Evolutionary conservation across 225 moss, liverwort and hornwort species (phyloP).

Genomic region (Anthoceros angustus): DNA sequence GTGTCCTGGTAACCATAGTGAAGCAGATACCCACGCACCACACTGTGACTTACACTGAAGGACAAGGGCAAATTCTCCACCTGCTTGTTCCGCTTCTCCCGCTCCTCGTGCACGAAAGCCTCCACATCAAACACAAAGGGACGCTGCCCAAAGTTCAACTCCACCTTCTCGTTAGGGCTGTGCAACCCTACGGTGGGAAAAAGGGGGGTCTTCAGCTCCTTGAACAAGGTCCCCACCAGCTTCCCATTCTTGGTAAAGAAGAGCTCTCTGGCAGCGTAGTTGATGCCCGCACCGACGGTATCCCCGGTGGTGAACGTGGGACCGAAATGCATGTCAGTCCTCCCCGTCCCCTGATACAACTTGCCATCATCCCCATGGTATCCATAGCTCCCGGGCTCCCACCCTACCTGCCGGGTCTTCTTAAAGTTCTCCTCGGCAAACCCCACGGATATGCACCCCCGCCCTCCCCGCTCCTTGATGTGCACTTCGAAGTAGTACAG

Average conservation of each 20-base stretch:
- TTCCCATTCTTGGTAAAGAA: conserved; percentile 92
- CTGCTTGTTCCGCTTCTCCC: conserved; percentile 46
- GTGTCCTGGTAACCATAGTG: conserved; percentile 95
- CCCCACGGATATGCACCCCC: conserved; percentile 65
- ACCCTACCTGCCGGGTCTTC: conserved; percentile 87
- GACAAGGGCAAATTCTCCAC: conserved; percentile 65
- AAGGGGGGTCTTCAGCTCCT: conserved; percentile 58
- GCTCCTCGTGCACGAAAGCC: conserved; percentile 51
- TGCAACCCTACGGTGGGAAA: conserved; percentile 84
- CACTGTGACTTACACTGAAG: conserved; percentile 69
- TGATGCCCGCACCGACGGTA: conserved; percentile 89
- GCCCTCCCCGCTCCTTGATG: conserved; percentile 66
- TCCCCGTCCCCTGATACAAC: conserved; percentile 61
- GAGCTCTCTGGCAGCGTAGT: conserved; percentile 79
- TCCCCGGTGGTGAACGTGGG: conserved; percentile 69
- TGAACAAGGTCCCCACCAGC: conserved; percentile 36
- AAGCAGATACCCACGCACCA: conserved; percentile 76
- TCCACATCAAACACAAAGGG: conserved; percentile 72
- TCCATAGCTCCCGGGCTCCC: conserved; percentile 81
- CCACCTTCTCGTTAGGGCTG: conserved; percentile 80
- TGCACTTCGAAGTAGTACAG: conserved; percentile 90
- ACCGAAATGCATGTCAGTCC: conserved; percentile 38
- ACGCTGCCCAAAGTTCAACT: conserved; percentile 85
- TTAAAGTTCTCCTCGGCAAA: conserved; percentile 91
- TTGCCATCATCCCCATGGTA: conserved; percentile 88